phyloP scores from a whole-genome alignment of 208 protist species.

The Angomonas ambiguus region DNA sequence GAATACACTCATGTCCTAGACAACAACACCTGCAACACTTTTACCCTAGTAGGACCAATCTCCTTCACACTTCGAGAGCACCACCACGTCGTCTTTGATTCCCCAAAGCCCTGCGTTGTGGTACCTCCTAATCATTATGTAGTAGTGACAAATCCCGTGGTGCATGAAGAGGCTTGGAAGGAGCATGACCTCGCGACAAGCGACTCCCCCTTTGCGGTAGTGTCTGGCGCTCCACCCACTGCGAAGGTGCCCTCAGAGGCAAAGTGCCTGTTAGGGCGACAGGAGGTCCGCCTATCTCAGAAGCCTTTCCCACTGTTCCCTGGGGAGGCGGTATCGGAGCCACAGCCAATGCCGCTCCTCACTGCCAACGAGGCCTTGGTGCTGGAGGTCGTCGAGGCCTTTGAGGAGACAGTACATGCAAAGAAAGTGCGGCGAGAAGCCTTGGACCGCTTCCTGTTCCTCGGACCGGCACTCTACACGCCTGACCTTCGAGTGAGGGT shows the following conservation, averaged over 20 bases:
- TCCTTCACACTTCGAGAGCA: conserved; percentile 84
- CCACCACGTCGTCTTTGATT: conserved; percentile 26
- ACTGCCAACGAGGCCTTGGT: conserved; percentile 38
- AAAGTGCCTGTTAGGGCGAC: conserved; percentile 6
- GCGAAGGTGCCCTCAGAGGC: not conserved
- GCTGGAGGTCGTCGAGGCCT: conserved; percentile 16
- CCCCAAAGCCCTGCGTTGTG: conserved; percentile 41
- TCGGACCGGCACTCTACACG: conserved; percentile 34
- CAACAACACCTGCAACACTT: conserved; percentile 74
- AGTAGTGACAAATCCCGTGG: conserved; percentile 83
- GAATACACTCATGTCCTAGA: conserved; percentile 79
- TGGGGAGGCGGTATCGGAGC: conserved; percentile 31
- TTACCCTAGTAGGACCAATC: conserved; percentile 79
- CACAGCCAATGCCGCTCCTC: conserved; percentile 55
- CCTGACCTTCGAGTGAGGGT: conserved; percentile 28
- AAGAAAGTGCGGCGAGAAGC: not conserved
- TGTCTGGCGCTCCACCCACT: conserved; percentile 8
- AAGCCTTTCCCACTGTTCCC: conserved; percentile 91
- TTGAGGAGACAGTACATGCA: conserved; percentile 9
- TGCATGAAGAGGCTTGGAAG: conserved; percentile 4
- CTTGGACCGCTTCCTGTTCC: conserved; percentile 28
- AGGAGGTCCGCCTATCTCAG: conserved; percentile 74
- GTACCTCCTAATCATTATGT: conserved; percentile 90
- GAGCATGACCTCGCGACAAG: not conserved
- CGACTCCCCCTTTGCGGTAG: not conserved